Evolutionary conservation across 441 rosid genomes (phyloP).

Genomic region (Flueggea neowawraea): DNA sequence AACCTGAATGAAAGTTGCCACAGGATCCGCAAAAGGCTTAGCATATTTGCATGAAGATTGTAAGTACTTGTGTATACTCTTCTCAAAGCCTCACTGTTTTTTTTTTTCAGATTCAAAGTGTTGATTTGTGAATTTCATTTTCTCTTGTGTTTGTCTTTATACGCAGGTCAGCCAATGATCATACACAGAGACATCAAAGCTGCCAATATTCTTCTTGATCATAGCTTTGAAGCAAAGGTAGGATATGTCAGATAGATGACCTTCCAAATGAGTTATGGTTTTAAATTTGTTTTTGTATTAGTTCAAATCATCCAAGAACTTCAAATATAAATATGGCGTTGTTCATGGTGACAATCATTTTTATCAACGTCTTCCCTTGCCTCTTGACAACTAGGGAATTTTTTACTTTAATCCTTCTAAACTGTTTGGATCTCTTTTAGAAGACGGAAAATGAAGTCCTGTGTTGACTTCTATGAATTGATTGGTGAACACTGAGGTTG

Average conservation of each 20-base stretch:
- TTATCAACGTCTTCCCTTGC: background rate
- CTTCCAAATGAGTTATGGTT: background rate
- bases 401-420: background rate
- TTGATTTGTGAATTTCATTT: conserved; percentile 5
- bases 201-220: conserved; percentile 78
- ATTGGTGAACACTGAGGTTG: background rate
- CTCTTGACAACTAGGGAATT: background rate
- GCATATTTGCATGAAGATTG: conserved; percentile 97
- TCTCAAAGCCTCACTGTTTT: background rate
- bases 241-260: background rate
- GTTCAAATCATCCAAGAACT: background rate
- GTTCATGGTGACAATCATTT: background rate
- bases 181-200: conserved; percentile 97
- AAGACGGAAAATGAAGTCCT: conserved; percentile 2
- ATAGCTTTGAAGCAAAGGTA: conserved; percentile 93
- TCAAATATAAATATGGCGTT: background rate
- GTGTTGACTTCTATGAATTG: background rate
- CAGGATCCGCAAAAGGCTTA: conserved; percentile 90
- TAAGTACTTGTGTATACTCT: conserved; percentile 24
- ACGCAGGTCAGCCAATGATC: conserved; percentile 91
- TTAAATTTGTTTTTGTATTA: background rate
- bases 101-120: background rate
- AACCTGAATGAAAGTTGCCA: conserved; percentile 67
- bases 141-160: background rate
- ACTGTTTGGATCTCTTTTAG: background rate